Evolutionary conservation across 169 alveolate genomes (phyloP).

Genomic region (Amoebophrya sp.): DNA sequence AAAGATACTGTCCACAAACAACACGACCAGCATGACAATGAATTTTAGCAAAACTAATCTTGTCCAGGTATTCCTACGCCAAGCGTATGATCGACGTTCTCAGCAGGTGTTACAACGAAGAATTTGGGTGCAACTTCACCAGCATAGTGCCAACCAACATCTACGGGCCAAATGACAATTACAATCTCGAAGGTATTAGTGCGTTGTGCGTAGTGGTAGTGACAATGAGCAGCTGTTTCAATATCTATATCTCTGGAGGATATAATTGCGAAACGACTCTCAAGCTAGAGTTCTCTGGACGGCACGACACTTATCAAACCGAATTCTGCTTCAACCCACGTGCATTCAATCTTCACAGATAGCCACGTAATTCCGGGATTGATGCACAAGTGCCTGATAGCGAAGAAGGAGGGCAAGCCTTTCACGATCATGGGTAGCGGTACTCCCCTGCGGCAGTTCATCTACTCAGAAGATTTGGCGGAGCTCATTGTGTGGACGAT

Average conservation of each 20-base stretch:
- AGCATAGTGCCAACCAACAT: slow-evolving; percentile 53
- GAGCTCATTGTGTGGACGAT: slow-evolving; percentile 40
- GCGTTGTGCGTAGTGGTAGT: too few relatives aligned
- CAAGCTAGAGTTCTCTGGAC: too few relatives aligned
- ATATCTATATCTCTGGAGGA: too few relatives aligned
- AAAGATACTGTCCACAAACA: too few relatives aligned
- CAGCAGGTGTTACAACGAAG: slow-evolving; percentile 34
- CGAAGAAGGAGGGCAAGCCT: slow-evolving; percentile 41
- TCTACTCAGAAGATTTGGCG: slow-evolving; percentile 53
- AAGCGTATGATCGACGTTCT: slow-evolving; percentile 52
- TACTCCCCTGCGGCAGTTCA: slow-evolving; percentile 52
- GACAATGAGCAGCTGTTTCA: too few relatives aligned
- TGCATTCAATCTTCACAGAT: too few relatives aligned
- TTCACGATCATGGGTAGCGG: slow-evolving; percentile 51
- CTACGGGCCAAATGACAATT: slow-evolving; percentile 55
- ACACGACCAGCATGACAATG: too few relatives aligned
- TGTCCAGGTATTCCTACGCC: slow-evolving; percentile 48
- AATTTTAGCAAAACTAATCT: too few relatives aligned
- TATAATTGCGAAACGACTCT: too few relatives aligned
- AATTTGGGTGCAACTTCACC: slow-evolving; percentile 36
- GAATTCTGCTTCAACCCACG: too few relatives aligned
- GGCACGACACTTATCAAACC: too few relatives aligned
- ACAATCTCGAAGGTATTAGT: slow-evolving; percentile 30
- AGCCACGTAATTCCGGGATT: slow-evolving; percentile 55
- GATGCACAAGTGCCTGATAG: slow-evolving; percentile 48